These are phyloP conservation scores for Raphanus sativus DNA, from an alignment of 345 rosid genomes.

Conservation along the genomic window DNA sequence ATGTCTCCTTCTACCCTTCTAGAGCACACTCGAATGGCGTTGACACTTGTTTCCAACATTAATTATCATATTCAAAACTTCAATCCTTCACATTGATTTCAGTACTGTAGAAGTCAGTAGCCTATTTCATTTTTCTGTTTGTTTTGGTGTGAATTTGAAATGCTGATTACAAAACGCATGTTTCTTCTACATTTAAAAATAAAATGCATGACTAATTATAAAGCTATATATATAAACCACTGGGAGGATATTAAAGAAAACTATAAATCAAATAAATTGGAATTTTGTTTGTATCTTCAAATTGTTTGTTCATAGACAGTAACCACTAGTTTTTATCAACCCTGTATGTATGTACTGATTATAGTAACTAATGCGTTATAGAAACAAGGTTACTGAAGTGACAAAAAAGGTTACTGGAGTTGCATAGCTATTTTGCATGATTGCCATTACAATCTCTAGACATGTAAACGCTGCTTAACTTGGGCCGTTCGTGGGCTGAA, in stretches of 20 bases:
- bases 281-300: too few species aligned
- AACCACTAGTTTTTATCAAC: too few species aligned
- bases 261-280: background rate
- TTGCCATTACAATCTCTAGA: background rate
- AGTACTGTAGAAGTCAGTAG: background rate
- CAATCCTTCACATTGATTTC: background rate
- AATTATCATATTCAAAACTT: background rate
- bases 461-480: background rate
- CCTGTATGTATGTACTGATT: too few species aligned
- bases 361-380: too few species aligned
- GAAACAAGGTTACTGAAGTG: background rate
- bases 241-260: background rate
- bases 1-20: background rate
- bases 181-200: background rate
- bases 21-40: background rate
- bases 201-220: background rate
- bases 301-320: too few species aligned
- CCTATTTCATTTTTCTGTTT: background rate
- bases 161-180: background rate
- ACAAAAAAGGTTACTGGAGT: background rate
- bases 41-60: background rate
- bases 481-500: constrained; percentile 1
- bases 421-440: background rate
- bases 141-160: background rate
- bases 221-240: background rate